Evolutionary conservation across 2,329 filamentous ascomycete genomes (phyloP), one percentile per base, ranked within the genome.

Genomic region (Mollisia scopiformis): DNA sequence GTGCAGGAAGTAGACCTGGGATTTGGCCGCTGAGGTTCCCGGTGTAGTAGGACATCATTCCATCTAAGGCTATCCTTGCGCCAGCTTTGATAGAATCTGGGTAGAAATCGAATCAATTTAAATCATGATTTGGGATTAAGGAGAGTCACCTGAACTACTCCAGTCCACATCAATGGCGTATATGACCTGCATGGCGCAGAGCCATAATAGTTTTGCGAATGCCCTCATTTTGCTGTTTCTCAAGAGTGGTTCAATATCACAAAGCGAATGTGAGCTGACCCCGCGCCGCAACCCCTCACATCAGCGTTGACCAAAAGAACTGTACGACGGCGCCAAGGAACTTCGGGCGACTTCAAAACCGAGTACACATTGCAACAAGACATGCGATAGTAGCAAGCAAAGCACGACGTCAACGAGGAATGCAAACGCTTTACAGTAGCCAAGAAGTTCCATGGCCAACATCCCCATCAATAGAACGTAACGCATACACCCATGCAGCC

Each of bases 41-140:
- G 43, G 74, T 73, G 71, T 85, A 85, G 64, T 79, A 81, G 27
- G 71, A 71, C 73, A 84, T 76, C 74, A 84, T 77, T 33, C 78
- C 78, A 55, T 79, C 73, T 4, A 81, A 80, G 21, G 71, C 63
- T 33, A 64, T 67, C 43, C 68, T 68, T 11, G 74, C 69, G 1
- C 64, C 64, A 23, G 57, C 37, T 59, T 73, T 74, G 50, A 74
- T 67, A 3, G 70, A 70, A 46, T 68, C 71, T 74, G 28, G 1
- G n/a, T 43, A 19, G 39, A 19, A 28, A n/a, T 16, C 23, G 79
- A 79, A 77, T 72, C 16, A 31, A 83, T 55, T 21, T 57, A 13
- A 11, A n/a, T 25, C 11, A 19, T 13, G 46, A 23, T n/a, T 6
- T 30, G 23, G 43, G 14, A 19, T 21, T 21, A 19, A 23, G n/a